Percentiles rank a stretch among this genome's conserved stretches.
Evolutionary conservation across 306 rosid genomes (phyloP).

Genomic region (Urtica urens): DNA sequence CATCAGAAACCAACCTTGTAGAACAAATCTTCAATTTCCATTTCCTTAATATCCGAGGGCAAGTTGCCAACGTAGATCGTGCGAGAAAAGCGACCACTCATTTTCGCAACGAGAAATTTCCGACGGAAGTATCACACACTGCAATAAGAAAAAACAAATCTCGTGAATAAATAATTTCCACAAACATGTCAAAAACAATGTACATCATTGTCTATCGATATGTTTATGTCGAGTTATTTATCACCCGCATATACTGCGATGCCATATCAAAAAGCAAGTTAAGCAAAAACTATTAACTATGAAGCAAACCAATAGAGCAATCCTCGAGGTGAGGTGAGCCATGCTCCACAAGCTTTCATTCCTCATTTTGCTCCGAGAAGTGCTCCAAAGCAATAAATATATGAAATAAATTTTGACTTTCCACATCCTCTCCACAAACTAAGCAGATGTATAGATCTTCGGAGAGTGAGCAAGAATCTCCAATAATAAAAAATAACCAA

Average conservation of each 20-base stretch:
- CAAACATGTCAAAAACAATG: conserved; percentile 12
- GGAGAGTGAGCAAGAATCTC: conserved; percentile 96
- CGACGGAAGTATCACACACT: conserved; percentile 18
- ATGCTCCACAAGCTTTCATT: conserved; percentile 99
- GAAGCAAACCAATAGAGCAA: conserved; percentile 99
- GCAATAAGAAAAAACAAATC: conserved; percentile 28
- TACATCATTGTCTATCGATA: conserved; percentile 21
- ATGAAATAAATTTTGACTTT: conserved; percentile 79
- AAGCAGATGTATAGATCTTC: conserved; percentile 92
- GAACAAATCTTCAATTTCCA: conserved; percentile 86
- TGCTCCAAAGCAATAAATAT: conserved; percentile 93
- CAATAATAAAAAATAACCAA: conserved; percentile 68
- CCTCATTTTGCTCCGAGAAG: conserved; percentile 99
- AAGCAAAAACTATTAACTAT: conserved; percentile 52
- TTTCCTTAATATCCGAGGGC: conserved; percentile 82
- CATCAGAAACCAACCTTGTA: conserved; percentile 51
- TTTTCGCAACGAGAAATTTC: conserved; percentile 28
- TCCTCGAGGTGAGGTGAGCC: conserved; percentile 97
- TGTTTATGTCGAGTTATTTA: conserved; percentile 21
- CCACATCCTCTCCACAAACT: conserved; percentile 90
- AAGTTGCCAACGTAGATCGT: conserved; percentile 96
- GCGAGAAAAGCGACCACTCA: conserved; percentile 99
- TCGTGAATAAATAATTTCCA: conserved; percentile 16
- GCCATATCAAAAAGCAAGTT: conserved; percentile 40
- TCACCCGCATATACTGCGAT: conserved; percentile 35